Evolutionary conservation across 2,329 filamentous ascomycete genomes (phyloP).

Genomic region (Arthrobotrys sinensis): DNA sequence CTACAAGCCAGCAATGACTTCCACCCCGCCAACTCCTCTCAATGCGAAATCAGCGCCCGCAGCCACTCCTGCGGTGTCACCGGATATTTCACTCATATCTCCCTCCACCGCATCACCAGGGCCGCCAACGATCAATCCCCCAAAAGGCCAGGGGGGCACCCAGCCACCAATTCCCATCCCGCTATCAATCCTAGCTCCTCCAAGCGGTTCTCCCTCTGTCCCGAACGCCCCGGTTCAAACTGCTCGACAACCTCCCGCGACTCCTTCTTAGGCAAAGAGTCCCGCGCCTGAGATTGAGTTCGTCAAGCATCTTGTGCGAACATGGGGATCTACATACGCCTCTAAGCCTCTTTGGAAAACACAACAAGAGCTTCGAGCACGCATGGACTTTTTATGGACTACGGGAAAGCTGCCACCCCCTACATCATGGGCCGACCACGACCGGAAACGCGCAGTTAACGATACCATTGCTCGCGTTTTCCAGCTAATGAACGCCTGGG

Average conservation of each 20-base stretch:
- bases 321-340: neutral
- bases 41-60: conserved; percentile 2
- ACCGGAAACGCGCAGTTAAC: neutral
- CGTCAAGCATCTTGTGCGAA: conserved; percentile 4
- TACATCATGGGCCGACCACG: neutral
- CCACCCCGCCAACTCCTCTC: neutral
- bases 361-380: neutral
- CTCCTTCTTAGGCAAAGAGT: conserved; percentile 45
- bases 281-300: conserved; percentile 12
- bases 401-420: neutral
- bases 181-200: no score
- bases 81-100: neutral
- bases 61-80: neutral
- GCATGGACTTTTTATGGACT: neutral
- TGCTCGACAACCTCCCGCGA: conserved; percentile 36
- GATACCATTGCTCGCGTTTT: conserved; percentile 5
- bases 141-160: no score
- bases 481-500: neutral
- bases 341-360: neutral
- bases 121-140: no score
- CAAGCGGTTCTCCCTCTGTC: no score
- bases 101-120: neutral
- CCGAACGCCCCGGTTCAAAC: conserved; percentile 2
- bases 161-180: no score
- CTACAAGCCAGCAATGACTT: conserved; percentile 21